Percentiles rank a stretch among this genome's conserved stretches.
phyloP scores from a whole-genome alignment of 352 stramenopile species.

The Plasmopara halstedii region DNA sequence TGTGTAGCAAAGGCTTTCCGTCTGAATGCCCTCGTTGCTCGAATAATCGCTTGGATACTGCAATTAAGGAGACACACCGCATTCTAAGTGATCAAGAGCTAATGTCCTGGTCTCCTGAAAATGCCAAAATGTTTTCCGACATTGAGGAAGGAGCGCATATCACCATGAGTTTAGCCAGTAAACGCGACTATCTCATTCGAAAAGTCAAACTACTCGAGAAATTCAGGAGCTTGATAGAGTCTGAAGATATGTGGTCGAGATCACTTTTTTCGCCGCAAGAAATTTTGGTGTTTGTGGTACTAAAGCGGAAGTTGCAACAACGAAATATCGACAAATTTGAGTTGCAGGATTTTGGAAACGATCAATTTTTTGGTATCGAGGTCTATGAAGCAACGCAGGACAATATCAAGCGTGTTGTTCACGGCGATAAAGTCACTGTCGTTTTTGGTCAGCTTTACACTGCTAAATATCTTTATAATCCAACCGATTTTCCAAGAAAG shows the following conservation, averaged over 20 bases:
- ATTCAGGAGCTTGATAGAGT: constrained; percentile 29
- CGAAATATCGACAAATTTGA: constrained; percentile 15
- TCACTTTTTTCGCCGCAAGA: constrained; percentile 32
- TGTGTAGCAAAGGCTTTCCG: constrained; percentile 48
- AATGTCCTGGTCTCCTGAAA: constrained; percentile 3
- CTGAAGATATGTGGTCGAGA: constrained; percentile 20
- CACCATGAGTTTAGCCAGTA: constrained; percentile 17
- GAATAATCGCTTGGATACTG: constrained; percentile 14
- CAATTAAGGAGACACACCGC: constrained; percentile 19
- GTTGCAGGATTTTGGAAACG: constrained; percentile 31
- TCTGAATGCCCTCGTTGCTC: constrained; percentile 48
- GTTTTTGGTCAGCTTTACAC: constrained; percentile 36
- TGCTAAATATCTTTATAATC: constrained; percentile 18
- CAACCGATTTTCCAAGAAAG: constrained; percentile 19
- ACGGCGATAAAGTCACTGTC: constrained; percentile 2
- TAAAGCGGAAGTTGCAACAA: constrained; percentile 15
- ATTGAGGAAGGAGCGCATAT: constrained; percentile 15
- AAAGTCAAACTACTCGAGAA: constrained; percentile 40
- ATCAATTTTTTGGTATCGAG: constrained; percentile 27
- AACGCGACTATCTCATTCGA: constrained; percentile 29
- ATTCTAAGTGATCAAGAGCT: constrained; percentile 14
- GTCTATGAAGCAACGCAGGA: constrained; percentile 33
- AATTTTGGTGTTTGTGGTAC: constrained; percentile 22
- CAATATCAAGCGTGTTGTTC: constrained; percentile 18
- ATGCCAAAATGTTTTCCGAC: constrained; percentile 7